Evolutionary conservation across 1,284 basidiomycete genomes (phyloP).

Genomic region (Fomitopsis schrenkii): DNA sequence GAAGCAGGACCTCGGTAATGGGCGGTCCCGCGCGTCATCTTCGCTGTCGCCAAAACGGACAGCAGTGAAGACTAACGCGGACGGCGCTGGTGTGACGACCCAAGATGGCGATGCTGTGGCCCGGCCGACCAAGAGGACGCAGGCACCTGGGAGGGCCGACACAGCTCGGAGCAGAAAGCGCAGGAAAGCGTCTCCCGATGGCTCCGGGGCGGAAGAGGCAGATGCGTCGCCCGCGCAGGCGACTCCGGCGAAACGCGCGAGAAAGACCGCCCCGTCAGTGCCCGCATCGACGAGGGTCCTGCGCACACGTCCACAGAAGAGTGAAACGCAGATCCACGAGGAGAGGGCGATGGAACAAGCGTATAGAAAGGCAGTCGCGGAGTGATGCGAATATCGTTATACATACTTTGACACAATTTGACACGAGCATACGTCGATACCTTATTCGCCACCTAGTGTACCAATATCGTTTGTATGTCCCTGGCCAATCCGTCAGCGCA

Average conservation of each 20-base stretch:
- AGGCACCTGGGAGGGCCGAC: not conserved
- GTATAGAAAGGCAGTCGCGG: slow-evolving; percentile 39
- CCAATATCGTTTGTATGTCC: not conserved
- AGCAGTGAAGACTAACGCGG: not conserved
- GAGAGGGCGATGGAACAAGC: slow-evolving; percentile 47
- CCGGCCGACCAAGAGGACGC: slow-evolving; percentile 6
- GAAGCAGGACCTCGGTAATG: slow-evolving; percentile 6
- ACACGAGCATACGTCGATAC: not conserved
- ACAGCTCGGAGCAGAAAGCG: slow-evolving; percentile 20
- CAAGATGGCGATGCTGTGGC: not conserved
- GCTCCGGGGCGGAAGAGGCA: slow-evolving; percentile 18
- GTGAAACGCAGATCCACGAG: slow-evolving; percentile 37
- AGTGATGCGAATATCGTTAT: slow-evolving; percentile 19
- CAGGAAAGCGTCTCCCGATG: slow-evolving; percentile 17
- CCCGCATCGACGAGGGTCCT: slow-evolving; percentile 41
- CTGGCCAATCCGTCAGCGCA: not conserved
- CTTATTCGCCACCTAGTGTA: slow-evolving; percentile 6
- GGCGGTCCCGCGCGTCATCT: not conserved
- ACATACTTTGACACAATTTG: not conserved
- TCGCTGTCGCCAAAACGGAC: not conserved
- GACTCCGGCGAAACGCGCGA: slow-evolving; percentile 23
- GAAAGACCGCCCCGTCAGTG: slow-evolving; percentile 14
- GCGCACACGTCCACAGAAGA: slow-evolving; percentile 51
- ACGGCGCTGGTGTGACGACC: not conserved
- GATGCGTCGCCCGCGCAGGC: slow-evolving; percentile 8